phyloP scores from a whole-genome alignment of 805 yeast species.

The Ogataea saltuana region DNA sequence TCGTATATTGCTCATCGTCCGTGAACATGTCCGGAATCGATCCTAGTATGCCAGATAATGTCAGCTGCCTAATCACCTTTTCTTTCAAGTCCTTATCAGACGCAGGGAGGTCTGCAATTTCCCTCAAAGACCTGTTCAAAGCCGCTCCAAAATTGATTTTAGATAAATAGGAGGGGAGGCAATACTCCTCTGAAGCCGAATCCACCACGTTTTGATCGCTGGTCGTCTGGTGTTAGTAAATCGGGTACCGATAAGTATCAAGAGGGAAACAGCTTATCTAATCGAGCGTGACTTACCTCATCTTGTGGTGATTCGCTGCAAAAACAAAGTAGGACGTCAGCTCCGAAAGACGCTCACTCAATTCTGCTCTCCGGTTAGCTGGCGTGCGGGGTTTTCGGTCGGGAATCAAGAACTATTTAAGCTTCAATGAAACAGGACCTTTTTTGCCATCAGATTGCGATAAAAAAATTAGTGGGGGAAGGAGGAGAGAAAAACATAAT shows the following conservation, averaged over 20 bases:
- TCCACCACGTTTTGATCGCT: not conserved
- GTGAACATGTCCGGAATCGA: slow-evolving; percentile 20
- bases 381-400: too few relatives aligned
- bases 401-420: too few relatives aligned
- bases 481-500: too few relatives aligned
- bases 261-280: slow-evolving; percentile 3
- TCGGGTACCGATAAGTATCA: not conserved
- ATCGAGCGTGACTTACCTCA: slow-evolving; percentile 1
- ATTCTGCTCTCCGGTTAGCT: too few relatives aligned
- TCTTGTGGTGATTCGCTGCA: not conserved
- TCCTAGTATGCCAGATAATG: slow-evolving; percentile 26
- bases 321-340: too few relatives aligned
- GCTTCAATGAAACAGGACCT: too few relatives aligned
- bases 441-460: slow-evolving; percentile 5
- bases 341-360: too few relatives aligned
- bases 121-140: slow-evolving; percentile 15
- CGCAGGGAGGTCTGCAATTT: slow-evolving; percentile 13
- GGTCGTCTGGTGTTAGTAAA: slow-evolving; percentile 1
- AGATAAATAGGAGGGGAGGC: slow-evolving; percentile 27
- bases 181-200: slow-evolving; percentile 1
- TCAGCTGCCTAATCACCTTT: slow-evolving; percentile 14
- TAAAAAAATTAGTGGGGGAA: not conserved
- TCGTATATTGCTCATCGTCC: slow-evolving; percentile 21
- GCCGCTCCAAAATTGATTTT: slow-evolving; percentile 25
- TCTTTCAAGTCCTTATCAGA: slow-evolving; percentile 20